Conservation (phyloP, 164 flowering plant species). For the Cinnamomum chago region DNA sequence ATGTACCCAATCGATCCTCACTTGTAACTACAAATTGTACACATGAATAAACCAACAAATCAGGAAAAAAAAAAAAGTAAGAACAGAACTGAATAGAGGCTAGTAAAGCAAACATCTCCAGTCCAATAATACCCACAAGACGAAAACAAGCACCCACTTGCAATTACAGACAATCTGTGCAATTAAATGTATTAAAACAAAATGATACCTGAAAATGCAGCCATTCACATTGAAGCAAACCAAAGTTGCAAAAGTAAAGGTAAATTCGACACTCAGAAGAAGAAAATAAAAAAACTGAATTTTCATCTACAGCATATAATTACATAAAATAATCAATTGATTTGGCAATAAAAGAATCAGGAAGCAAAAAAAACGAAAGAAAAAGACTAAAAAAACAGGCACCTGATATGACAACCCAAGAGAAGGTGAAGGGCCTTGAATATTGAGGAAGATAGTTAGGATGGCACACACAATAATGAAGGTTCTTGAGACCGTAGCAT, state of each 20-base stretch:
- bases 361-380: neutral
- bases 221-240: neutral
- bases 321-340: neutral
- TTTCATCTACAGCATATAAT: neutral
- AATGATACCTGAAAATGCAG: neutral
- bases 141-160: neutral
- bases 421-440: slow-evolving; percentile 55
- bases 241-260: neutral
- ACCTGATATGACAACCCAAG: slow-evolving; percentile 84
- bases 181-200: neutral
- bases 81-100: no score
- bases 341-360: neutral
- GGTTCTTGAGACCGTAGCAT: no score
- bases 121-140: neutral
- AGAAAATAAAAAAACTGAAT: neutral
- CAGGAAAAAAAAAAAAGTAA: neutral
- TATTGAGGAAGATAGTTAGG: slow-evolving; percentile 68
- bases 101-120: neutral
- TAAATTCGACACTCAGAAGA: neutral
- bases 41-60: no score
- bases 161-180: no score
- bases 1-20: no score
- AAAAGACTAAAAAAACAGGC: neutral
- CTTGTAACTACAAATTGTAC: no score
- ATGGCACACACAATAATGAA: slow-evolving; percentile 20